Evolutionary conservation across 768 basidiomycete species (phyloP).

Genomic region (Boletus sensibilis): DNA sequence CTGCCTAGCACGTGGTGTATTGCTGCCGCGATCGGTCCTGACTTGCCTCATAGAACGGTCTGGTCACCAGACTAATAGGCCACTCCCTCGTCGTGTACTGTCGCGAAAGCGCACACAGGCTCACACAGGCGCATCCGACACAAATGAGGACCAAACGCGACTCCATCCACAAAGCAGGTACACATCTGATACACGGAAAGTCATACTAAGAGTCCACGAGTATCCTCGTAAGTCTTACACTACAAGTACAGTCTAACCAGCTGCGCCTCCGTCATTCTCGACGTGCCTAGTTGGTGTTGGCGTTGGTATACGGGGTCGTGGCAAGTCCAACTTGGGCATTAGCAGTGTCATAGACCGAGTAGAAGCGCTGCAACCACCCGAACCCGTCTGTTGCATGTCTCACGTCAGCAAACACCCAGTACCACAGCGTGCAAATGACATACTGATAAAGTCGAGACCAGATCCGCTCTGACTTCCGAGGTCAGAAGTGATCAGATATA

Average conservation of each 20-base stretch:
- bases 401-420: background rate
- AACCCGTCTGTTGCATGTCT: slow-evolving; percentile 46
- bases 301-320: slow-evolving; percentile 41
- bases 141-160: background rate
- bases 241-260: background rate
- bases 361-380: slow-evolving; percentile 60
- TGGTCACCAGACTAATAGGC: too few relatives aligned
- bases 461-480: slow-evolving; percentile 49
- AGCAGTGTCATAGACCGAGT: slow-evolving; percentile 49
- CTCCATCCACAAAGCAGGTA: background rate
- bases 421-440: slow-evolving; percentile 11
- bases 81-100: too few relatives aligned
- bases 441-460: slow-evolving; percentile 67
- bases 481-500: slow-evolving; percentile 59
- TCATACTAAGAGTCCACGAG: background rate
- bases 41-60: too few relatives aligned
- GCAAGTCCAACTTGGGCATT: slow-evolving; percentile 26
- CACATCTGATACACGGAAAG: background rate
- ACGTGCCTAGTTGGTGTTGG: slow-evolving; percentile 37
- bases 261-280: background rate
- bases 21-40: too few relatives aligned
- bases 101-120: too few relatives aligned
- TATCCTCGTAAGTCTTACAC: background rate
- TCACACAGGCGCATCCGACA: background rate
- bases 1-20: too few relatives aligned